Base-by-base conservation (phyloP, 495 filamentous ascomycete species). In the Xylaria grammica region DNA sequence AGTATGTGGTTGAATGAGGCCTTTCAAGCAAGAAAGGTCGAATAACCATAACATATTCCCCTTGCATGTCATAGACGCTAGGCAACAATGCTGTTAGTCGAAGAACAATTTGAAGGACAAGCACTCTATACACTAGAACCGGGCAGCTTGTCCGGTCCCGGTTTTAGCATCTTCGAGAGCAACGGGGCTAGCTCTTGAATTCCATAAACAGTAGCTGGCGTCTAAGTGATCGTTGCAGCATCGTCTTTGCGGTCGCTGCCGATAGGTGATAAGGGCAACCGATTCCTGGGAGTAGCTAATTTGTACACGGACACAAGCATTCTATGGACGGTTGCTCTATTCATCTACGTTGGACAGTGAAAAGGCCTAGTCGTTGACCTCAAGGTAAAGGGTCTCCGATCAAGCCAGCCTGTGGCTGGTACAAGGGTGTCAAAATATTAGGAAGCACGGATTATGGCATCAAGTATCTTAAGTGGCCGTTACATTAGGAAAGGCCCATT, bases 331-430 rank as follows among this genome's bases (percentile, higher is more conserved):
- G 38, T 26, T 36, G 40, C 59, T 32, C 48, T 30, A 42, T 44
- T 45, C 27, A 10, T 9, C 49, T 6, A n/a, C 24, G 24, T 32
- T 61, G 46, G 49, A 29, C 15, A 29, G 36, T 34, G 24, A 24
- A 20, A 26, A 29, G 22, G 34, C 45, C 49, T 36, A 49, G 58
- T 52, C 46, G 32, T 27, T 38, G 34, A 22, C 29, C 46, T 27
- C 8, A 54, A 62, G 60, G 48, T 62, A 52, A 62, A 53, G 38
- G 58, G 27, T 53, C 27, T 62, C 48, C 38, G 34, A 62, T 32
- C 38, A 32, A 24, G 38, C n/a, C 42, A 46, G 40, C 50, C 27
- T 63, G 34, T 44, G 17, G 53, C 36, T 27, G 2, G 34, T 26
- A 11, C 42, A 20, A 7, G 32, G 22, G 24, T 26, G 19, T 44